Base-by-base conservation (phyloP, 805 yeast species). In the Limtongia smithiae region DNA sequence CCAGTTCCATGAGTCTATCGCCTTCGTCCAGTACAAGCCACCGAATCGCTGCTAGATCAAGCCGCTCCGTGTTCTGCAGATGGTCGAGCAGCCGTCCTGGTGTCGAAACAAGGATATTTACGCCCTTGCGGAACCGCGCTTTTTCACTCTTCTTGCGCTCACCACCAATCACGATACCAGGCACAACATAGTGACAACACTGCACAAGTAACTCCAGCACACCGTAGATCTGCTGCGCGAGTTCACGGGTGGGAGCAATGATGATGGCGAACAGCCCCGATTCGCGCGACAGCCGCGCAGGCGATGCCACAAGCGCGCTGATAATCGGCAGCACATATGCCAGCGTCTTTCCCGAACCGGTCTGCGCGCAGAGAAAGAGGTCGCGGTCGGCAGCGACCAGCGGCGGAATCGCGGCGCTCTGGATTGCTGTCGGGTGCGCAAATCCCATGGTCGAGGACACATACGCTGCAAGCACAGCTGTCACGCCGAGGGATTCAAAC, bases 31-130 rank as follows among this genome's bases (percentile, higher is more conserved):
- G 65, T 9, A 93, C 82, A n/a, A 91, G 76, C 77, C 89, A 93
- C 61, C 96, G 73, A 32, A 93, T 74, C 45, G 86, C 79, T 2
- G 85, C 73, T 28, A 86, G 68, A 54, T 84, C 84, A 51, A 94
- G 75, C 4, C 83, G 79, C 42, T 77, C 74, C 0, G 99, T 93
- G 67, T 90, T 86, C 56, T 87, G 95, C 54, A 93, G 80, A 72
- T 93, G 99, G 65, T 93, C 99, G 8, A 87, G 85, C 37, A 93
- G 71, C 60, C 99, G 78, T 53, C 99, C 99, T 1, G 99, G 99
- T 0, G 99, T 93, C 11, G 95, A 97, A 36, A 93, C 94, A n/a
- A 93, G 75, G 30, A 93, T 81, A 66, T 93, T 93, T 30, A 90
- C 95, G 57, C 99, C 99, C 66, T 91, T 91, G 64, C 99, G 78